Evolutionary conservation across 2,329 filamentous ascomycete species (phyloP), one percentile per base, ranked within the genome.

Genomic region (Trichoderma semiorbis): DNA sequence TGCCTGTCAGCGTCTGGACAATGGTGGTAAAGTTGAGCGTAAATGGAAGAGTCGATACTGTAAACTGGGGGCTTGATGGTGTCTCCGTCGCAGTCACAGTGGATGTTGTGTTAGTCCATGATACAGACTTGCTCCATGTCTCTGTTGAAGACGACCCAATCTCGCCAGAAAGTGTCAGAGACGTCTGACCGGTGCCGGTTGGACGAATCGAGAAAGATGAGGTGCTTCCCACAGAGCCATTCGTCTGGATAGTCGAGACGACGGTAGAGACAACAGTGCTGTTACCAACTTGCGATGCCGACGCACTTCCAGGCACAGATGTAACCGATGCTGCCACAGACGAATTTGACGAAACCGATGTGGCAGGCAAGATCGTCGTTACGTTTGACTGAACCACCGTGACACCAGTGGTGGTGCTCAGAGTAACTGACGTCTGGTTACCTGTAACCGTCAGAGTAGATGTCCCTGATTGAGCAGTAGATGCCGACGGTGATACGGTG

Each of bases 91-190:
- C 69, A 30, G 69, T 68, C 36, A 58, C 53, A 30, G 62, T 47
- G n/a, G 62, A 64, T 8, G 68, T 68, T 5, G 53, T 47, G 55
- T 73, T 73, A 12, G 26, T 21, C 72, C 72, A 73, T 16, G 53
- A 64, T 3, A 14, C 63, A 16, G 72, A 47, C 14, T 16, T 39
- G 18, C 30, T 53, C 55, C 36, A 28, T 24, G 70, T 68, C 24
- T 16, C 18, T n/a, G 70, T 34, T 32, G 70, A 72, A 18, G 70
- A 68, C 18, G 39, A 8, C 18, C 6, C 1, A 30, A 68, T 67
- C 63, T 71, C 62, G 6, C 53, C 55, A 43, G 61, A 66, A 6
- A 34, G 63, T 11, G 30, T 71, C 47, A 57, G 32, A n/a, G 64
- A 26, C 18, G 47, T 18, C 50, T 32, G 21, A 1, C 70, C 57